A percentile compares a stretch with the other conserved stretches of the same genome.
Conservation (phyloP, 352 stramenopile species). For the Pythium dissimile region DNA sequence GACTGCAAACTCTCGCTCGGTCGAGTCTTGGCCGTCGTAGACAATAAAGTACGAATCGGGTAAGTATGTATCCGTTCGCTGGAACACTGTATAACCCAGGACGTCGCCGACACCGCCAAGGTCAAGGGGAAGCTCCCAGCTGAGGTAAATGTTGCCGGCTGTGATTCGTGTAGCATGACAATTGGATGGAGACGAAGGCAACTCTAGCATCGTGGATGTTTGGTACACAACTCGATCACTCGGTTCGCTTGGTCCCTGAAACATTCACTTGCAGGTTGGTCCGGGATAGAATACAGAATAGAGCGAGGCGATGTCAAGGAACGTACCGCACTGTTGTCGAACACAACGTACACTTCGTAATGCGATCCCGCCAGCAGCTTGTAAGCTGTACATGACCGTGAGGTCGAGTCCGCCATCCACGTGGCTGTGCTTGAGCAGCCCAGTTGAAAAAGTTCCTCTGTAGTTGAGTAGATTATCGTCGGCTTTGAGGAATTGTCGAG, state of each 20-base stretch:
- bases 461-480: background rate
- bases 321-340: slow-evolving; percentile 37
- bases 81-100: slow-evolving; percentile 53
- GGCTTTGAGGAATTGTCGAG: background rate
- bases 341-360: slow-evolving; percentile 48
- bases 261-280: too few species aligned
- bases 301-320: too few species aligned
- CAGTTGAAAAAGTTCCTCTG: slow-evolving; percentile 11
- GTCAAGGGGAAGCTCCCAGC: slow-evolving; percentile 48
- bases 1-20: slow-evolving; percentile 14
- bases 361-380: slow-evolving; percentile 30
- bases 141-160: slow-evolving; percentile 47
- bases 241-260: slow-evolving; percentile 35
- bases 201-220: slow-evolving; percentile 26
- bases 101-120: slow-evolving; percentile 39
- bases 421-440: slow-evolving; percentile 16
- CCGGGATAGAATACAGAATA: too few species aligned
- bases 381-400: slow-evolving; percentile 31
- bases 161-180: slow-evolving; percentile 34
- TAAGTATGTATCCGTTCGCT: slow-evolving; percentile 22
- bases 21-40: slow-evolving; percentile 53
- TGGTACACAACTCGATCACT: slow-evolving; percentile 18
- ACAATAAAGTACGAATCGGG: slow-evolving; percentile 32
- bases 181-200: slow-evolving; percentile 42
- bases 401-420: background rate